Conservation (phyloP, 768 basidiomycete species). For the Holtermannia corniformis region DNA sequence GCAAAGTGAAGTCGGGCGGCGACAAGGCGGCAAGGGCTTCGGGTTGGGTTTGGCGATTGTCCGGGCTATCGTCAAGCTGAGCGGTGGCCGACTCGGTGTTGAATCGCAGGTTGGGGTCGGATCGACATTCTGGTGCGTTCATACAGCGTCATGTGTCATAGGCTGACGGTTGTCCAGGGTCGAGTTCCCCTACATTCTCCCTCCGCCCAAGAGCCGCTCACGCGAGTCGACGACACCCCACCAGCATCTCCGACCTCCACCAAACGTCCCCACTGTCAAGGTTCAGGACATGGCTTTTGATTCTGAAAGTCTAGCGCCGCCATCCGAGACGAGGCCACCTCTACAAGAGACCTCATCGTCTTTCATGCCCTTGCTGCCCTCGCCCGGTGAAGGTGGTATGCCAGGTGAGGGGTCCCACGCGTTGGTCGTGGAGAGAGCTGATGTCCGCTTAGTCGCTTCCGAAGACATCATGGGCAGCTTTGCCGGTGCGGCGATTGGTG, state of each 20-base stretch:
- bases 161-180: conserved; percentile 13
- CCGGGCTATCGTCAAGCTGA: conserved; percentile 66
- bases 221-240: neutral
- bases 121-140: conserved; percentile 66
- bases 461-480: neutral
- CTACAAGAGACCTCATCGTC: neutral
- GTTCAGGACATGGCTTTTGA: neutral
- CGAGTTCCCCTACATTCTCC: conserved; percentile 36
- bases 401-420: no score
- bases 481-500: neutral
- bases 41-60: conserved; percentile 69
- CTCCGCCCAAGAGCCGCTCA: conserved; percentile 12
- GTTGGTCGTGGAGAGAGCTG: neutral
- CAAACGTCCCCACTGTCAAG: neutral
- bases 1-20: conserved; percentile 45
- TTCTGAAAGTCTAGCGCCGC: neutral
- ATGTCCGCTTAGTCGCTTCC: neutral
- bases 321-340: no score
- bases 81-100: conserved; percentile 58
- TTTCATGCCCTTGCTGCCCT: neutral
- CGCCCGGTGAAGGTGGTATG: neutral
- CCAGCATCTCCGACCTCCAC: neutral
- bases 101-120: conserved; percentile 48
- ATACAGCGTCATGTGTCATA: neutral
- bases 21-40: conserved; percentile 52